Evolutionary conservation across 306 rosid genomes (phyloP).

Genomic region (Pyrus bretschneideri): DNA sequence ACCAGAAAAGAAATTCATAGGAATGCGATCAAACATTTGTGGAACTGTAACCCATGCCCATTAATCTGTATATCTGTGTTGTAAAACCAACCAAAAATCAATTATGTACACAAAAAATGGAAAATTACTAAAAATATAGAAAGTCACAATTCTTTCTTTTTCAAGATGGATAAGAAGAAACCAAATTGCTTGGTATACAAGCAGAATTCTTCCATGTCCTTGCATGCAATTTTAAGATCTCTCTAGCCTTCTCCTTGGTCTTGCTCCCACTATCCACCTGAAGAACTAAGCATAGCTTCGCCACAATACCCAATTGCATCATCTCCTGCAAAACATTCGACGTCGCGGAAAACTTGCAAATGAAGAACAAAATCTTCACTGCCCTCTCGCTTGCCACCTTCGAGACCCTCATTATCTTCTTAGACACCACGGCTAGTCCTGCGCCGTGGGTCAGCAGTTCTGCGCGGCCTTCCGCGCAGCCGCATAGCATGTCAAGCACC

Average conservation of each 20-base stretch:
- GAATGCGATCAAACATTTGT: neutral
- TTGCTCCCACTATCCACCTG: conserved; percentile 64
- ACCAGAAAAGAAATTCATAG: neutral
- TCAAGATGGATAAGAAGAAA: conserved; percentile 39
- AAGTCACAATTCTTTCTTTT: neutral
- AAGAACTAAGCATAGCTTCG: conserved; percentile 61
- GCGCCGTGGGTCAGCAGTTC: conserved; percentile 59
- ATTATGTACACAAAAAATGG: conserved; percentile 9
- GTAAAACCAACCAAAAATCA: neutral
- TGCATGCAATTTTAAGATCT: conserved; percentile 60
- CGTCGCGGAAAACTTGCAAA: conserved; percentile 48
- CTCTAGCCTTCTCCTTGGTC: conserved; percentile 67
- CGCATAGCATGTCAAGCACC: conserved; percentile 47
- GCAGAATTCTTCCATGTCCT: conserved; percentile 52
- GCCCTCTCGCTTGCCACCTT: conserved; percentile 63
- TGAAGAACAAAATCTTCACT: conserved; percentile 39
- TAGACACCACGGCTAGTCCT: conserved; percentile 62
- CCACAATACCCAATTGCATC: conserved; percentile 65
- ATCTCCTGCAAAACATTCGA: conserved; percentile 52
- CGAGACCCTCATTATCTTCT: conserved; percentile 74
- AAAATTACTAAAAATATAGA: neutral
- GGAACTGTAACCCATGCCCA: neutral
- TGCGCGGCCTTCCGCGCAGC: conserved; percentile 72
- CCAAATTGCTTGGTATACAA: conserved; percentile 46
- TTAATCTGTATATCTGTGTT: neutral